These are phyloP conservation scores for Knoxdaviesia capensis DNA, from an alignment of 2,329 filamentous ascomycete genomes.

Conservation along the genomic window DNA sequence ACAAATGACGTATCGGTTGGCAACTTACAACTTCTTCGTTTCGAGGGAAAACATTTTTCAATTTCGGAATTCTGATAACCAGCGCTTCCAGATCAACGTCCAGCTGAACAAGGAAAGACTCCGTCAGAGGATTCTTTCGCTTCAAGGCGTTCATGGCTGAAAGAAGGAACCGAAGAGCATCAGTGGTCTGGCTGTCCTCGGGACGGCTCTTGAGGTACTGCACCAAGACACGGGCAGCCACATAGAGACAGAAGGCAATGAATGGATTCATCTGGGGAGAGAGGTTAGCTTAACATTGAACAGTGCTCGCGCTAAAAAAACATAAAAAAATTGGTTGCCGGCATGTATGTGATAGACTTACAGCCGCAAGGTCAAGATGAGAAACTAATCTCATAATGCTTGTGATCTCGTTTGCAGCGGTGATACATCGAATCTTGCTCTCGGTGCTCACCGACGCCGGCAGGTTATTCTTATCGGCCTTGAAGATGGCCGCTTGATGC, in stretches of 20 bases:
- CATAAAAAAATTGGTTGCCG: not conserved
- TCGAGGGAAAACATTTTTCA: constrained; percentile 33
- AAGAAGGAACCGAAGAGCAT: constrained; percentile 77
- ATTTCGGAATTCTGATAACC: constrained; percentile 37
- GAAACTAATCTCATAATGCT: constrained; percentile 91
- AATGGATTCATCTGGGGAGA: constrained; percentile 70
- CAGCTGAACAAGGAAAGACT: constrained; percentile 84
- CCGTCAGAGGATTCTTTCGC: constrained; percentile 71
- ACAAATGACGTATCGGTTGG: not conserved
- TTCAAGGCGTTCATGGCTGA: constrained; percentile 82
- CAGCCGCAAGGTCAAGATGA: constrained; percentile 65
- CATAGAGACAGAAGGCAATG: constrained; percentile 86
- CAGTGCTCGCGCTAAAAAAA: not conserved
- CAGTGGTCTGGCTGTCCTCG: constrained; percentile 56
- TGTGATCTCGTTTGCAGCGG: constrained; percentile 81
- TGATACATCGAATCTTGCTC: constrained; percentile 83
- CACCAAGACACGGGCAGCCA: constrained; percentile 86
- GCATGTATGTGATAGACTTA: constrained; percentile 23
- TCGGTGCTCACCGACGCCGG: constrained; percentile 62
- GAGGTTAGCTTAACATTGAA: constrained; percentile 7
- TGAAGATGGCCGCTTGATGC: constrained; percentile 97
- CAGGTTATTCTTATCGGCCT: constrained; percentile 74
- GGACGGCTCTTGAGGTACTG: constrained; percentile 92
- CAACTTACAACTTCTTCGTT: constrained; percentile 28
- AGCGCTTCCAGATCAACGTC: constrained; percentile 76